Percentiles rank a stretch among this genome's conserved stretches.
These are phyloP conservation scores for Aspergillus ochraceoroseus DNA, from an alignment of 2,329 filamentous ascomycete genomes.

Conservation along the genomic window DNA sequence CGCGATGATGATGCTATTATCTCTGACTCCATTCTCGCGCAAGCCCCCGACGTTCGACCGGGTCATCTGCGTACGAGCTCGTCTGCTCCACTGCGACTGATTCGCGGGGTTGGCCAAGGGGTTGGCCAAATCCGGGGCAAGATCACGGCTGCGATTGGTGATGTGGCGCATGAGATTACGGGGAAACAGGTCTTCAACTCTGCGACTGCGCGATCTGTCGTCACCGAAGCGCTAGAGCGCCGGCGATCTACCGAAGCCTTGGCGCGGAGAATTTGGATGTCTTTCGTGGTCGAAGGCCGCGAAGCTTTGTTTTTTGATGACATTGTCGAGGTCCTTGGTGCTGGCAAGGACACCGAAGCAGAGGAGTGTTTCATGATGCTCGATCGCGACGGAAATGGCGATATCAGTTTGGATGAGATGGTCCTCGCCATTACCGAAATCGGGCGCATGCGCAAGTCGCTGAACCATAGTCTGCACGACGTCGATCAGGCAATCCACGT, in stretches of 20 bases:
- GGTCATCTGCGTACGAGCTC: slow-evolving; percentile 55
- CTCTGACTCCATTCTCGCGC: slow-evolving; percentile 70
- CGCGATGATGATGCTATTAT: slow-evolving; percentile 88
- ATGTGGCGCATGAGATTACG: slow-evolving; percentile 89
- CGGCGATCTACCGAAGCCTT: slow-evolving; percentile 80
- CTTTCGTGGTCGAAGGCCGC: slow-evolving; percentile 84
- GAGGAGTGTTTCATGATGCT: slow-evolving; percentile 77
- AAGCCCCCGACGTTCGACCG: slow-evolving; percentile 36
- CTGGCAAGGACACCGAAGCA: slow-evolving; percentile 67
- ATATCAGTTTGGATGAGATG: slow-evolving; percentile 95
- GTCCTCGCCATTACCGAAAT: slow-evolving; percentile 79
- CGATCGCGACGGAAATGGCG: slow-evolving; percentile 84
- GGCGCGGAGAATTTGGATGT: slow-evolving; percentile 95
- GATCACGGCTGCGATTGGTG: slow-evolving; percentile 86
- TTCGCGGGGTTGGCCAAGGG: slow-evolving; percentile 66
- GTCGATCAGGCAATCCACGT: slow-evolving; percentile 91
- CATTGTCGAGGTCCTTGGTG: slow-evolving; percentile 78
- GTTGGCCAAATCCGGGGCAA: slow-evolving; percentile 85
- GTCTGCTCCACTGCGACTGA: slow-evolving; percentile 70
- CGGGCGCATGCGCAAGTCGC: slow-evolving; percentile 79
- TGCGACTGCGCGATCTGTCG: slow-evolving; percentile 81
- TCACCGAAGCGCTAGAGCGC: slow-evolving; percentile 83
- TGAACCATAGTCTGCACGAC: slow-evolving; percentile 91
- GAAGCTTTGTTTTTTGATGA: slow-evolving; percentile 77
- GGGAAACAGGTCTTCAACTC: slow-evolving; percentile 94